phyloP scores from a whole-genome alignment of 495 filamentous ascomycete genomes.

The Ramalina intermedia region DNA sequence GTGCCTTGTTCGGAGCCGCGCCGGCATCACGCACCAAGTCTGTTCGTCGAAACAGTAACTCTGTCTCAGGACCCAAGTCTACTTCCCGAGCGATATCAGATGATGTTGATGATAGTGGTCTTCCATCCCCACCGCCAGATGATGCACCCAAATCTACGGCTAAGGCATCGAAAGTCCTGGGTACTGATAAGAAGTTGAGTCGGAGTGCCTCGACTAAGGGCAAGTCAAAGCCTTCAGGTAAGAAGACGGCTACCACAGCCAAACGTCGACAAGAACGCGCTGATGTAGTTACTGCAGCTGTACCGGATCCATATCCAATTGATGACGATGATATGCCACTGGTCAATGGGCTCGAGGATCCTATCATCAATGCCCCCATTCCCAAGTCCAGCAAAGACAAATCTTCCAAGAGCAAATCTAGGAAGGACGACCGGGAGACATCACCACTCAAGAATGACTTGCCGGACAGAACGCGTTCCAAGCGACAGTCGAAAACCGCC shows the following conservation, averaged over 20 bases:
- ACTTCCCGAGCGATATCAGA: conserved; percentile 35
- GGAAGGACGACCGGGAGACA: conserved; percentile 21
- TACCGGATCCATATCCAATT: conserved; percentile 43
- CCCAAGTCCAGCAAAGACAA: conserved; percentile 20
- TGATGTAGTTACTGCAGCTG: conserved; percentile 18
- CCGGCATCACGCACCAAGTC: conserved; percentile 34
- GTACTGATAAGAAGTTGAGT: conserved; percentile 25
- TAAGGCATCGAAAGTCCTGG: conserved; percentile 50
- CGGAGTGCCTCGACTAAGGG: conserved; percentile 23
- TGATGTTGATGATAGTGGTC: conserved; percentile 31
- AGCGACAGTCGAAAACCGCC: conserved; percentile 12
- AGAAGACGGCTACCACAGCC: neutral
- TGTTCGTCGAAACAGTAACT: conserved; percentile 24
- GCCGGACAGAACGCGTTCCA: conserved; percentile 10
- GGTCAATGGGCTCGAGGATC: conserved; percentile 34
- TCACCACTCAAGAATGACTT: conserved; percentile 3
- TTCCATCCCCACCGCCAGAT: conserved; percentile 40
- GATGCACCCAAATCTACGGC: conserved; percentile 30
- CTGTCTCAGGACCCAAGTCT: conserved; percentile 23
- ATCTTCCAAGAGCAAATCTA: conserved; percentile 25
- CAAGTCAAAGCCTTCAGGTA: conserved; percentile 29
- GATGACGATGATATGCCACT: conserved; percentile 46
- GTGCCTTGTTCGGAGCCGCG: conserved; percentile 31
- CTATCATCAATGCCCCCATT: conserved; percentile 22
- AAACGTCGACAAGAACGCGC: neutral